phyloP scores from a whole-genome alignment of 1,284 basidiomycete species.

The Mycena sp. region DNA sequence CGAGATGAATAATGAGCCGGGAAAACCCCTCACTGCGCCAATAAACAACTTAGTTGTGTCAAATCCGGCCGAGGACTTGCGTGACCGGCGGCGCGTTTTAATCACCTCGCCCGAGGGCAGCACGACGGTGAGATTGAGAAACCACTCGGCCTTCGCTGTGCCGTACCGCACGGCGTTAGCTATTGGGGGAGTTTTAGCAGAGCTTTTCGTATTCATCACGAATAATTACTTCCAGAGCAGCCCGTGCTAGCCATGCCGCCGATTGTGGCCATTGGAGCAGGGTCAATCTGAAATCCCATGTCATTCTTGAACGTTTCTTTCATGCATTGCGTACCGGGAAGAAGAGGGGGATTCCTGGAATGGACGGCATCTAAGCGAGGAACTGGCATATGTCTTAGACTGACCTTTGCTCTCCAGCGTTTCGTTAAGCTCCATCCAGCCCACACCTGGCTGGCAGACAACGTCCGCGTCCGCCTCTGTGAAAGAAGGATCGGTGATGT shows the following conservation, averaged over 20 bases:
- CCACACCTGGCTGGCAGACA: constrained; percentile 84
- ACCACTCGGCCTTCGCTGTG: constrained; percentile 87
- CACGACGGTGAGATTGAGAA: constrained; percentile 89
- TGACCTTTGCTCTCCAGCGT: constrained; percentile 71
- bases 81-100: constrained; percentile 87
- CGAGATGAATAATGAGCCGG: background rate
- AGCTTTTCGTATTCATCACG: background rate
- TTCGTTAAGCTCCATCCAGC: constrained; percentile 90
- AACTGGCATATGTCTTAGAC: background rate
- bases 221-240: constrained; percentile 76
- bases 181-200: background rate
- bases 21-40: constrained; percentile 60
- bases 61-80: constrained; percentile 92
- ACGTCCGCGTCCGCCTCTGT: constrained; percentile 83
- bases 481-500: background rate
- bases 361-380: background rate
- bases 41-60: constrained; percentile 94
- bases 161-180: constrained; percentile 91
- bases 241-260: constrained; percentile 94
- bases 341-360: constrained; percentile 77
- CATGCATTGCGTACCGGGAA: constrained; percentile 78
- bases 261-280: constrained; percentile 82
- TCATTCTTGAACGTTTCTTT: background rate
- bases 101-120: constrained; percentile 93
- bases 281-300: constrained; percentile 67